Evolutionary conservation across 805 yeast genomes (phyloP), one percentile per base, ranked within the genome.

Genomic region (Ogataea allantospora): DNA sequence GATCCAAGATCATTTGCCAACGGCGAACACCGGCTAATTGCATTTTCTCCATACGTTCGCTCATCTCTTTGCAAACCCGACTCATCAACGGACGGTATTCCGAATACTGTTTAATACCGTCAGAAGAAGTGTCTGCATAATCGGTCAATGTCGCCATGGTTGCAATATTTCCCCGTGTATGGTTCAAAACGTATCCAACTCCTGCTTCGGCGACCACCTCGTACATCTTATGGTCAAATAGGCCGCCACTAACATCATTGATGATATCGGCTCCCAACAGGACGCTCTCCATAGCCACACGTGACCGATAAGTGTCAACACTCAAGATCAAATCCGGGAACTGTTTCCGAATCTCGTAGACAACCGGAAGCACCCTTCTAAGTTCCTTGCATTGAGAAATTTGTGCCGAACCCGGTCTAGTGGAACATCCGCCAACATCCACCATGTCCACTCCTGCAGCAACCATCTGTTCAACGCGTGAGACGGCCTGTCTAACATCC

Each of bases 401-500:
- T 38, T 77, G 86, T 1, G 48, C 53, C 1, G 95, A 77, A 2
- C 88, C 87, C 0, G 99, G 99, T 34, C 95, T 73, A 0, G 99
- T 93, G 1, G 96, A 87, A 40, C 88, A 86, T 2, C 99, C 99
- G 7, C 99, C 99, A 38, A 93, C 73, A 58, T 93, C 99, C 25
- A 93, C 69, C 20, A 93, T 84, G 18, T 70, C 68, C n/a, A 88
- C 86, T 1, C 87, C 88, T 15, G 71, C 64, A 0, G 58, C 51
- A 5, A 77, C 70, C 70, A 85, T 71, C 25, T 60, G 46, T 27
- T 62, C 56, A 0, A 82, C 83, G 16, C 66, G 63, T 0, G 50
- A 53, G 18, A 81, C 54, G 2, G 79, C 68, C 8, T 62, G 60
- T 0, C 63, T 70, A 0, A 70, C 24, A 6, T 66, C 54, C 2